Base-by-base conservation (phyloP, 306 rosid genomes). In the Prinsepia uniflora region DNA sequence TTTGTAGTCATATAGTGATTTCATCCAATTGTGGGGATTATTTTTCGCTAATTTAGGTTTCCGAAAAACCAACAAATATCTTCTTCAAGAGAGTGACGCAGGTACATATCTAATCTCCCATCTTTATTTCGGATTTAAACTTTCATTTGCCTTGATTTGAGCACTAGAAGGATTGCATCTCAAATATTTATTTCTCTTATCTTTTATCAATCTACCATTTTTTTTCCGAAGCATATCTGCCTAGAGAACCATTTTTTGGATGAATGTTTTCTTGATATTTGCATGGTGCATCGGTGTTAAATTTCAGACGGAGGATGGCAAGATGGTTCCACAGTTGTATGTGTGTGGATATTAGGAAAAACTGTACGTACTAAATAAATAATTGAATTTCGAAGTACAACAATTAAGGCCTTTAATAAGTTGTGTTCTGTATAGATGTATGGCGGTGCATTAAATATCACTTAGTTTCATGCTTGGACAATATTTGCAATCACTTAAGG, bases 241-340 rank as follows among this genome's bases (percentile, higher is more conserved):
- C 11, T 42, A 18, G 68, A 3, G 13, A 65, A 65, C 19, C 41
- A 50, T 55, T 60, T 65, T 40, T 48, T 58, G 43, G 48, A 30
- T 19, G 50, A n/a, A 69, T 60, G 43, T 47, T 41, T 68, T 73
- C 34, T 10, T 13, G 20, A 42, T 76, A 44, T 80, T 56, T 48
- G 61, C 67, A 65, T 67, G 59, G 53, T 67, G 72, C 17, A 42
- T 76, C 61, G 65, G 41, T 36, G 41, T 54, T 42, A 19, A 73
- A 60, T 52, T 73, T 73, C 66, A 72, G 67, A 84, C 89, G 98
- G 89, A 70, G 96, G 96, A 39, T 92, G 96, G 96, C 98, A 80
- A 80, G 98, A 92, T 67, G 98, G 98, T 72, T 92, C 98, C 61
- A 92, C 96, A 65, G 92, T 96, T 41, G 96, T 87, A 39, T 89